phyloP scores from a whole-genome alignment of 2,329 filamentous ascomycete species.

The Tolypocladium tropicale region DNA sequence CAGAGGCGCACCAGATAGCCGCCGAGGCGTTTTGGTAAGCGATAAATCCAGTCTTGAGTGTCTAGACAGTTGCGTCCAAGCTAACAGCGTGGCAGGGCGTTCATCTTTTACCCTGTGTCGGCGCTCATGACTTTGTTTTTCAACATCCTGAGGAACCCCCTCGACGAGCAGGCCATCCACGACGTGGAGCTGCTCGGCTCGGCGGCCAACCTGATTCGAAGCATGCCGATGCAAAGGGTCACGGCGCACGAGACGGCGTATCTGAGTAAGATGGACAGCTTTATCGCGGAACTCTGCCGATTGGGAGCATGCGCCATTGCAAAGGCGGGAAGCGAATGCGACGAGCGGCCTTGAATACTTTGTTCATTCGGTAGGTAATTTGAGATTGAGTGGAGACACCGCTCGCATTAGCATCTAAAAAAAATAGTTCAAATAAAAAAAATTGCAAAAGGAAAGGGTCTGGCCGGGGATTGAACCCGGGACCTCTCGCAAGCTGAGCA shows the following conservation, averaged over 20 bases:
- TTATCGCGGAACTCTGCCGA: slow-evolving; percentile 31
- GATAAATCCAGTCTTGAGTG: not conserved
- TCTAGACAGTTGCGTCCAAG: not conserved
- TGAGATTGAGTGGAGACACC: too few relatives aligned
- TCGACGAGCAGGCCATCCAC: slow-evolving; percentile 26
- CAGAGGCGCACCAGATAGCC: slow-evolving; percentile 29
- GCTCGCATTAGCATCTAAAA: too few relatives aligned
- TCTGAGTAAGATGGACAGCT: slow-evolving; percentile 29
- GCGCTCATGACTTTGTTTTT: slow-evolving; percentile 45
- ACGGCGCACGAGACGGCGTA: slow-evolving; percentile 26
- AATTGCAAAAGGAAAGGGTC: too few relatives aligned
- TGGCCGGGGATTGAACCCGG: too few relatives aligned
- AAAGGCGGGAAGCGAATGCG: slow-evolving; percentile 7
- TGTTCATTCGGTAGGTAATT: too few relatives aligned
- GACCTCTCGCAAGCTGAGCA: too few relatives aligned
- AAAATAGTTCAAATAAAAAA: too few relatives aligned
- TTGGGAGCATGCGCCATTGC: slow-evolving; percentile 32
- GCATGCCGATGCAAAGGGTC: slow-evolving; percentile 18
- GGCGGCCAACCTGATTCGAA: slow-evolving; percentile 31
- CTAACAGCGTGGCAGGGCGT: slow-evolving; percentile 25
- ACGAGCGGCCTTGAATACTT: not conserved
- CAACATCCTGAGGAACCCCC: slow-evolving; percentile 39
- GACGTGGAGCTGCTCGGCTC: slow-evolving; percentile 36
- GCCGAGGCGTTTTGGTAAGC: slow-evolving; percentile 40
- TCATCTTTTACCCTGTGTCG: slow-evolving; percentile 46